Base-by-base conservation (phyloP, 345 rosid genomes). In the Brassica nigra region DNA sequence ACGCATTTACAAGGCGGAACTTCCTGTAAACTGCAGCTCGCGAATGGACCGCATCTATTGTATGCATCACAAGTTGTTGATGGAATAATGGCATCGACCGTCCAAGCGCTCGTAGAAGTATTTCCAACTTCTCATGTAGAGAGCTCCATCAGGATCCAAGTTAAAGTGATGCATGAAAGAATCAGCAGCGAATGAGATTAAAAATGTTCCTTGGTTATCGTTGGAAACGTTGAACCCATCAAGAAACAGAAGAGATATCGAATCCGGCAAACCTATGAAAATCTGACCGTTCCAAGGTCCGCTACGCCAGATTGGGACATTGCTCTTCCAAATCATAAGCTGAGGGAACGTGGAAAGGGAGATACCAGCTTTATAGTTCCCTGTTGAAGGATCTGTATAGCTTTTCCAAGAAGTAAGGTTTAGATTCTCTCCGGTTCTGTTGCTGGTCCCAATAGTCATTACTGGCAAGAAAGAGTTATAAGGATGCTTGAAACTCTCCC, bases 1-100 rank as follows among this genome's bases (percentile, higher is more conserved):
- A 87, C 36, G 64, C 93, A 91, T 37, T 79, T 84, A 44, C 52
- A 44, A 10, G 14, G 59, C 4, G 59, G 59, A 54, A 5, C 27
- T 54, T 54, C 59, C 27, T 16, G 59, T 5, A 16, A 16, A 54
- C 27, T 16, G 59, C 59, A 54, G 59, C 59, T 54, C 59, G 23
- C 59, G 10, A 15, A 54, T 6, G 59, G 27, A 54, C 59, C 59
- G 0, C 59, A 54, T 15, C 27, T 54, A 16, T 16, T 54, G 59
- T 54, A 54, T 16, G 10, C 27, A 54, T 54, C 59, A 54, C 59
- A 54, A 54, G 20, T 16, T 54, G 59, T 54, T 0, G 59, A 16
- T 16, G 59, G 59, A 54, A 54, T 5, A 15, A 15, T 15, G 4
- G 27, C 59, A 16, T 16, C 59, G 10, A 54, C 10, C 27, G 8